Conservation (phyloP, 1,139 yeast species). For the Diutina neorugosa region DNA sequence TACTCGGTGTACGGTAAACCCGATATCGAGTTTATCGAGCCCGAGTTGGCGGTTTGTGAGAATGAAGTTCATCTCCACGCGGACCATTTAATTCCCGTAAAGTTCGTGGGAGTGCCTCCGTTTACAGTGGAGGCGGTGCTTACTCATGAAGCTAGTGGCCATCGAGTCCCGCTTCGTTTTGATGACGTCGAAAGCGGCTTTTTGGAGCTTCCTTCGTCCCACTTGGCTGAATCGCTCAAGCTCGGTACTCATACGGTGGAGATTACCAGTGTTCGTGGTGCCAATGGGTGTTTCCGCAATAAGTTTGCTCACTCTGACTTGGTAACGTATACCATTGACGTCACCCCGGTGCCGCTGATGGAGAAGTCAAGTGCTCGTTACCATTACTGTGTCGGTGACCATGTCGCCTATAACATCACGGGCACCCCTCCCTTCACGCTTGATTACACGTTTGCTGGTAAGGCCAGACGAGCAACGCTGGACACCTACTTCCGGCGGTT, state of each 20-base stretch:
- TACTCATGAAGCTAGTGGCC: background rate
- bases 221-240: background rate
- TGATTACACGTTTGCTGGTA: constrained; percentile 60
- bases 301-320: constrained; percentile 18
- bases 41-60: background rate
- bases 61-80: background rate
- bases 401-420: constrained; percentile 58
- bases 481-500: constrained; percentile 44
- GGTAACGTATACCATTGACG: constrained; percentile 34
- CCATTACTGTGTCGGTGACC: constrained; percentile 84
- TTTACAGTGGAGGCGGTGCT: background rate
- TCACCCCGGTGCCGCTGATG: constrained; percentile 71
- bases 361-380: constrained; percentile 25
- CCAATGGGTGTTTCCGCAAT: constrained; percentile 52
- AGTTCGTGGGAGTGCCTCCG: background rate
- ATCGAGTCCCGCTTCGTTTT: background rate
- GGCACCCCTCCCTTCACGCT: constrained; percentile 77
- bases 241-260: background rate
- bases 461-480: constrained; percentile 47
- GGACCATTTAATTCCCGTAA: background rate
- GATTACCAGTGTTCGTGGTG: constrained; percentile 34
- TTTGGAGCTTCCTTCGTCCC: background rate
- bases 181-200: background rate
- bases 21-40: background rate
- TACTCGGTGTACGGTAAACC: background rate